Base-by-base conservation (phyloP, 306 rosid species). In the cucumber (Cucumis sativus) region DNA sequence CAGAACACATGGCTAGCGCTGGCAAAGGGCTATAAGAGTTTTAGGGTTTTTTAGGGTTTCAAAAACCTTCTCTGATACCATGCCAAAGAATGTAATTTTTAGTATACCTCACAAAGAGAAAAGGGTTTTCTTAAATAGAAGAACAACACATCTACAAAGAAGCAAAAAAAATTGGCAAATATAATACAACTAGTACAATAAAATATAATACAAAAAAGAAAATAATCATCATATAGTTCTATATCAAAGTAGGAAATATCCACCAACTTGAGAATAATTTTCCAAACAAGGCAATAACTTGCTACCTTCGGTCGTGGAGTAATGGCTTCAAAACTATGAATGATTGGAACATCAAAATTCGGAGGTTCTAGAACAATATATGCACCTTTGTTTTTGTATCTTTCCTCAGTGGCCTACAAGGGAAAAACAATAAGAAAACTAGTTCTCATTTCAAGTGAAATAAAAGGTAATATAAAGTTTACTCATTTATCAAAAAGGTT, bases 221-320 rank as follows among this genome's bases (percentile, higher is more conserved):
- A 28, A 28, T 28, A 28, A 28, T 28, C 5, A 33, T 2, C 37
- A 33, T 33, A 28, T 28, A 28, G 30, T 28, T 71, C 21, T 47
- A 52, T 54, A 30, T 56, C 17, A 1, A 63, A n/a, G 64, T 28
- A 57, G 18, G 61, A 74, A 75, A 75, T 7, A 74, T 49, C 8
- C 21, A 8, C 10, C 11, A 40, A 35, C 66, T 75, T 30, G 7
- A 12, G 12, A 37, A 43, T 45, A 14, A 49, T 25, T 23, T 71
- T 49, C 43, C 15, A 49, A 71, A 49, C 58, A 8, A 71, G 30
- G 41, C 16, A 23, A 23, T 71, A 28, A 23, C 76, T 71, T 37
- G 39, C 10, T 87, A 92, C 98, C 96, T 90, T 82, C 8, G 98
- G 98, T 67, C 96, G 87, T 33, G 98, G 96, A 37, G 91, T 78